A percentile compares a stretch with the other conserved stretches of the same genome.
Conservation (phyloP, 2,329 filamentous ascomycete species). For the Talaromyces piceae region DNA sequence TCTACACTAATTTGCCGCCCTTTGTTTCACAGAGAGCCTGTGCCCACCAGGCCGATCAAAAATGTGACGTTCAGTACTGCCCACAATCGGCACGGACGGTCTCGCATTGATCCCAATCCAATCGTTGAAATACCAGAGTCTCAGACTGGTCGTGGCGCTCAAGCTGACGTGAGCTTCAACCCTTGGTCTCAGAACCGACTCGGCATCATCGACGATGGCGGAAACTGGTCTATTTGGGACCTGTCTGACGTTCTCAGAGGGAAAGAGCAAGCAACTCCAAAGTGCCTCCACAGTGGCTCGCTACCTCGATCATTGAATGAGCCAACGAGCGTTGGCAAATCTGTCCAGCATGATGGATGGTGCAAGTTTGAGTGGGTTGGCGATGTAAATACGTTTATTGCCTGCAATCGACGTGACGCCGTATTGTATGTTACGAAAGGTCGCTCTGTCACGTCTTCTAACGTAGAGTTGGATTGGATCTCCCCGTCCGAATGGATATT, state of each 20-base stretch:
- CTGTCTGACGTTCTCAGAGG: conserved; percentile 27
- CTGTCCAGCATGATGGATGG: conserved; percentile 35
- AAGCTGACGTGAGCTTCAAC: conserved; percentile 53
- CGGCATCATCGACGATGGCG: conserved; percentile 47
- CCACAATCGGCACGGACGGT: conserved; percentile 14
- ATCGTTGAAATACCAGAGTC: conserved; percentile 37
- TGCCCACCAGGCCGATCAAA: conserved; percentile 13
- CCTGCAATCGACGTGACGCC: conserved; percentile 44
- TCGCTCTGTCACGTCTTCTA: conserved; percentile 18
- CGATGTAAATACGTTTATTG: conserved; percentile 37
- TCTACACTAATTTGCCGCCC: conserved; percentile 44
- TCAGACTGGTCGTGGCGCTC: conserved; percentile 40
- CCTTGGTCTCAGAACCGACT: conserved; percentile 52
- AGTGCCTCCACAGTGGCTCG: conserved; percentile 24
- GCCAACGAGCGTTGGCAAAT: conserved; percentile 10
- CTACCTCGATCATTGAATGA: conserved; percentile 18
- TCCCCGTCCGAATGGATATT: conserved; percentile 47
- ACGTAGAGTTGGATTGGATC: conserved; percentile 30
- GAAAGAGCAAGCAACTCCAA: conserved; percentile 18
- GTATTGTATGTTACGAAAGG: conserved; percentile 29
- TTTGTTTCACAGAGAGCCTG: conserved; percentile 25
- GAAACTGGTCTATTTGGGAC: conserved; percentile 48
- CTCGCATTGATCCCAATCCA: conserved; percentile 41
- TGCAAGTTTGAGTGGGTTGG: conserved; percentile 35
- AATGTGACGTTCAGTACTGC: background rate